Evolutionary conservation across 1,139 yeast genomes (phyloP).

Genomic region (Zygotorulaspora mrakii): DNA sequence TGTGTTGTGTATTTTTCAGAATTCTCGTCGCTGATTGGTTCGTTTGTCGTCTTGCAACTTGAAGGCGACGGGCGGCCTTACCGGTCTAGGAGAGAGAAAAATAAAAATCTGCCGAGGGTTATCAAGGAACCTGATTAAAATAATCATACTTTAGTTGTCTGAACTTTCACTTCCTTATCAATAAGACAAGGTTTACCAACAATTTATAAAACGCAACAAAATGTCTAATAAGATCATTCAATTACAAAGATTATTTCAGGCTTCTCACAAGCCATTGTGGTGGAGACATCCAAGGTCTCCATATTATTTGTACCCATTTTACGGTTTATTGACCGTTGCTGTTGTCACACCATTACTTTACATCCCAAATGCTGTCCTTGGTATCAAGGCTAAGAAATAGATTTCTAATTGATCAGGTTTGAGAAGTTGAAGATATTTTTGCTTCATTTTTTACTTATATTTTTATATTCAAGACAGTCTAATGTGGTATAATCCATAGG

Average conservation of each 20-base stretch:
- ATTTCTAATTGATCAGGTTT: background rate
- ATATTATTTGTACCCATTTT: conserved; percentile 81
- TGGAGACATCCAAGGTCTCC: conserved; percentile 77
- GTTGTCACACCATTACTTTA: conserved; percentile 68
- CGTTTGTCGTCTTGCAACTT: background rate
- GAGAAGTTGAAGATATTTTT: background rate
- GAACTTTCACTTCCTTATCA: background rate
- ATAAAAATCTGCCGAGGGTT: conserved; percentile 4
- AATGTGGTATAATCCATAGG: background rate
- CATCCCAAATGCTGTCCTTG: conserved; percentile 73
- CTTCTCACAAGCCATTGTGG: conserved; percentile 70
- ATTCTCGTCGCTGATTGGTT: conserved; percentile 14
- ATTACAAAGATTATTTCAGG: conserved; percentile 72
- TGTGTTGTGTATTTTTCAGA: background rate
- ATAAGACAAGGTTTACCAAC: background rate
- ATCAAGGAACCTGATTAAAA: no score
- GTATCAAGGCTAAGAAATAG: conserved; percentile 53
- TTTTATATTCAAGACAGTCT: conserved; percentile 12
- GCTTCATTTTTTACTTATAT: background rate
- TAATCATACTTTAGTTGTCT: no score
- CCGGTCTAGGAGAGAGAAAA: conserved; percentile 8
- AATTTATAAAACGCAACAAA: conserved; percentile 6
- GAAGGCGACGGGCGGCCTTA: conserved; percentile 8
- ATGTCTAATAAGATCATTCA: conserved; percentile 65
- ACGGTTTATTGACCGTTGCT: conserved; percentile 74